Evolutionary conservation across 768 basidiomycete genomes (phyloP), one percentile per base, ranked within the genome.

Genomic region (Filobasidium floriforme): DNA sequence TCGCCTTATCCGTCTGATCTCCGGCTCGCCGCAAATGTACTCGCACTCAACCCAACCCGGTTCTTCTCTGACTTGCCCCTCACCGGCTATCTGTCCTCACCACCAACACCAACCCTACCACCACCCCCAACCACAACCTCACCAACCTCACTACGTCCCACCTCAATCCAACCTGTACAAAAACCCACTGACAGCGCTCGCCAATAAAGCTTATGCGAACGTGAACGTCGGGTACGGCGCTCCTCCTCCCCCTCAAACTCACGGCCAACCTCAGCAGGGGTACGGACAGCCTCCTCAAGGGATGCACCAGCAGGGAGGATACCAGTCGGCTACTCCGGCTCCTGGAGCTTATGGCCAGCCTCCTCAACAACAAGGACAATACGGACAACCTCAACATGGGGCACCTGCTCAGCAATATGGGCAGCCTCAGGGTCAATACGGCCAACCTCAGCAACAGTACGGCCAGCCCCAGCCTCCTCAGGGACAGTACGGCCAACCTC

Each of bases 401-500:
- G n/a, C n/a, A n/a, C n/a, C n/a, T n/a, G n/a, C n/a, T n/a, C 43
- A 49, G 24, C 46, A 60, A 41, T 22, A 15, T 14, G 43, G n/a
- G 41, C 62, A 55, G 29, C 41, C 24, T 68, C 66, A 46, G 63
- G 64, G 49, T n/a, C 65, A 37, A 37, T 37, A 37, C 32, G 32
- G 43, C 24, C 62, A 41, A 19, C 60, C 43, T 54, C 59, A 65
- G 29, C 64, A 65, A 29, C 49, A 57, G 10, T 59, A 63, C 18
- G 70, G 69, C 51, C 69, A 72, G 60, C 43, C 43, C 44, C 46
- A 49, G 12, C 46, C 46, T 3, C 46, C 3, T 5, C 46, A 49
- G 18, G 65, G 65, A 12, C 70, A 70, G 59, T 70, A 71, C 57
- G 70, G 70, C 19, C 68, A 69, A 41, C 66, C 60, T 22, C 66